Evolutionary conservation across 495 filamentous ascomycete species (phyloP).

Genomic region (Lophiotrema nucula): DNA sequence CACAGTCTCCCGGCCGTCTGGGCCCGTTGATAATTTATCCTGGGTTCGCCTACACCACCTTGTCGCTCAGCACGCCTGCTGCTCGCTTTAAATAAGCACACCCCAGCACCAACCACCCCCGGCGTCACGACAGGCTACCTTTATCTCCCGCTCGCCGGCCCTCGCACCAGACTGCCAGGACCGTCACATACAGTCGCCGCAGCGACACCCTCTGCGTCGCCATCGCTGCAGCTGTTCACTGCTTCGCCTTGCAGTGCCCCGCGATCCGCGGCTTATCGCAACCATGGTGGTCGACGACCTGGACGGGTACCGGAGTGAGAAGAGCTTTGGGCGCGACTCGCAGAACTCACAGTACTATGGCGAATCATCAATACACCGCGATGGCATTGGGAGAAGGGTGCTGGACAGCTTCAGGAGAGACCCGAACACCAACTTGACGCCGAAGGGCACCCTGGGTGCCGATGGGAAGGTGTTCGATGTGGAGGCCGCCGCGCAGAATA

Average conservation of each 20-base stretch:
- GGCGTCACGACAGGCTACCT: conserved; percentile 14
- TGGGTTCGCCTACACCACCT: not conserved
- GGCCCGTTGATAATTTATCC: conserved; percentile 3
- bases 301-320: conserved; percentile 29
- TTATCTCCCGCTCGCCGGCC: conserved; percentile 17
- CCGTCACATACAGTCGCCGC: not conserved
- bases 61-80: not conserved
- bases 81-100: conserved; percentile 13
- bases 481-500: conserved; percentile 68
- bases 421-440: conserved; percentile 62
- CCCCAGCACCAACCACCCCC: conserved; percentile 8
- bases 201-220: not conserved
- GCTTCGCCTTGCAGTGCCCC: not conserved
- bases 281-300: conserved; percentile 6
- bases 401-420: conserved; percentile 82
- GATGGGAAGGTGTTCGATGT: conserved; percentile 71
- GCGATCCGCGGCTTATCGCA: not conserved
- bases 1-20: conserved; percentile 17
- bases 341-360: conserved; percentile 28
- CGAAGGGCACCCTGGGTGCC: conserved; percentile 51
- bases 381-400: conserved; percentile 24
- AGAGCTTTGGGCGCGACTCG: conserved; percentile 28
- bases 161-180: not conserved
- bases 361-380: conserved; percentile 20
- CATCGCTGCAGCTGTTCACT: not conserved